Evolutionary conservation across 495 filamentous ascomycete genomes (phyloP).

Genomic region (Monascus purpureus): DNA sequence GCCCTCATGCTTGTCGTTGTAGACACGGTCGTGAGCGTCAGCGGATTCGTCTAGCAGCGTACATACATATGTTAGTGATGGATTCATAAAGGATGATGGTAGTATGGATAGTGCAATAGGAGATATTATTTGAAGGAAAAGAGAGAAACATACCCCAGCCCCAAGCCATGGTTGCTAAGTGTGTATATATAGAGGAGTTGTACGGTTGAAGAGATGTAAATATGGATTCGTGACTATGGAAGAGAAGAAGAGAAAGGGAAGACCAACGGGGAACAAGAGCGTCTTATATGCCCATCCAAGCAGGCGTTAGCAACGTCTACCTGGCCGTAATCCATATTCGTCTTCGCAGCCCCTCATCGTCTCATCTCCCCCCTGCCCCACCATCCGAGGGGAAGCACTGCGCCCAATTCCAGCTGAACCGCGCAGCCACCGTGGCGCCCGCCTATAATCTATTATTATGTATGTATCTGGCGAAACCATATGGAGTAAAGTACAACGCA

Average conservation of each 20-base stretch:
- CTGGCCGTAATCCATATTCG: no score
- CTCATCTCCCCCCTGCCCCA: no score
- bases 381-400: no score
- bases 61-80: constrained; percentile 1
- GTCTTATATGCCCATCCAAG: constrained; percentile 3
- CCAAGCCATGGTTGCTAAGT: constrained; percentile 21
- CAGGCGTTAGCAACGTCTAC: no score
- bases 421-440: no score
- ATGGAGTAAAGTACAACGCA: no score
- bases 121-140: no score
- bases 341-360: no score
- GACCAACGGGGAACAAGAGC: not conserved
- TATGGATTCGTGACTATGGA: not conserved
- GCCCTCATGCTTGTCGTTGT: constrained; percentile 42
- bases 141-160: constrained; percentile 20
- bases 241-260: not conserved
- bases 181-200: constrained; percentile 4
- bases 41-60: constrained; percentile 32
- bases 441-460: no score
- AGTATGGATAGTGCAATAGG: no score
- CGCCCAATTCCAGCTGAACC: no score
- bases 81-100: not conserved
- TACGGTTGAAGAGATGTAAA: constrained; percentile 2
- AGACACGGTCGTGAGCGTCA: constrained; percentile 46
- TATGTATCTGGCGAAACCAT: no score